A percentile compares a stretch with the other conserved stretches of the same genome.
Evolutionary conservation across 129 eudicot genomes (phyloP).

Genomic region (Oenanthe sinensis): DNA sequence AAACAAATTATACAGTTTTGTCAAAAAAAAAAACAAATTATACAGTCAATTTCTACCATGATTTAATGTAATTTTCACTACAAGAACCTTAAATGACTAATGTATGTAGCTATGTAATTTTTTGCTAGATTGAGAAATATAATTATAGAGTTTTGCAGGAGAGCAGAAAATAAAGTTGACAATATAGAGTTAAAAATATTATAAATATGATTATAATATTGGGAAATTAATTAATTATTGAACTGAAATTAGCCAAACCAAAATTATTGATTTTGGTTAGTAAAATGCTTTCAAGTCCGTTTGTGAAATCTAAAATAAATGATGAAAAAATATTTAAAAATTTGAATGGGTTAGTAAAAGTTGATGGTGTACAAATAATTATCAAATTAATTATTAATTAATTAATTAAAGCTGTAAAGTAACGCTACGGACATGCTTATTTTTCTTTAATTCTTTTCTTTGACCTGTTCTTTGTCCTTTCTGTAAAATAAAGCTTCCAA

Average conservation of each 20-base stretch:
- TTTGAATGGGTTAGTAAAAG: conserved; percentile 9
- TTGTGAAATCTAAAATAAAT: conserved; percentile 35
- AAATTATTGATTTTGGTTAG: conserved; percentile 70
- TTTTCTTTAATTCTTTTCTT: too few species aligned
- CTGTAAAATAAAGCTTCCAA: too few species aligned
- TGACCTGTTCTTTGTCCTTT: too few species aligned
- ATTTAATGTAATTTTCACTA: too few species aligned
- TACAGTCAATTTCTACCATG: too few species aligned
- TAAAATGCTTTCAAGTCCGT: conserved; percentile 87
- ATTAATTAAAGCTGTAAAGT: too few species aligned
- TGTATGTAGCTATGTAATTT: background rate
- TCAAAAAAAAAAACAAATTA: too few species aligned
- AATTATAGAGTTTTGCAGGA: conserved; percentile 65
- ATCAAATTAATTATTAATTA: too few species aligned
- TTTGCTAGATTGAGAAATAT: conserved; percentile 19
- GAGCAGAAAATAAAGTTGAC: conserved; percentile 37
- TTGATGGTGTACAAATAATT: background rate
- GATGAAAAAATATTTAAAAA: conserved; percentile 20
- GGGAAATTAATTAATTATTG: conserved; percentile 14
- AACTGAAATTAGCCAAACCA: conserved; percentile 26
- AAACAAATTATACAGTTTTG: too few species aligned
- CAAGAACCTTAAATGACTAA: too few species aligned
- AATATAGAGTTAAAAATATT: conserved; percentile 15
- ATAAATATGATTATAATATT: background rate
- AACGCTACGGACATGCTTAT: too few species aligned